Conservation (phyloP, 2,329 filamentous ascomycete species). For the Penicillium sp. region DNA sequence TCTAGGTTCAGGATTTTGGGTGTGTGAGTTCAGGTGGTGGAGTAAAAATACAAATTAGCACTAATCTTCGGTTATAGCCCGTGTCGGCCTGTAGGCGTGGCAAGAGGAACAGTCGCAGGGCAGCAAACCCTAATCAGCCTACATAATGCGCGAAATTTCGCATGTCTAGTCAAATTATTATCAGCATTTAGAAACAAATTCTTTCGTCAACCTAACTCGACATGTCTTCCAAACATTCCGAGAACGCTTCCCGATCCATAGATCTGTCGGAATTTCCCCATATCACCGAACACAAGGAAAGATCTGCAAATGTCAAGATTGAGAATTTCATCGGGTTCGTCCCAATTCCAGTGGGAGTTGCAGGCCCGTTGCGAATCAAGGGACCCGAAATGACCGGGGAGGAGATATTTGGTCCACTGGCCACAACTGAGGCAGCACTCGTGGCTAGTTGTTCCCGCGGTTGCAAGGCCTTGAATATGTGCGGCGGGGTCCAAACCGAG, state of each 20-base stretch:
- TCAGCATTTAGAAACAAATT: no score
- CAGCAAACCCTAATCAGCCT: no score
- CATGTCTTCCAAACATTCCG: background rate
- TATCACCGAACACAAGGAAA: background rate
- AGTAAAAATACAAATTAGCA: no score
- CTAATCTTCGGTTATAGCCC: no score
- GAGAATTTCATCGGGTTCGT: no score
- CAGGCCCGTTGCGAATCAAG: background rate
- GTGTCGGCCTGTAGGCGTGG: no score
- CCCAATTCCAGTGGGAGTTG: background rate
- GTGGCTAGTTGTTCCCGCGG: constrained; percentile 36
- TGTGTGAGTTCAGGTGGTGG: no score
- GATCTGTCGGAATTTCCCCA: background rate
- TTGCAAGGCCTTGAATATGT: constrained; percentile 30
- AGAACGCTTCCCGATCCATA: background rate
- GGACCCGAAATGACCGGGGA: background rate
- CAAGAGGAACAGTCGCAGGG: no score
- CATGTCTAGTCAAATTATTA: no score
- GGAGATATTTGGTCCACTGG: constrained; percentile 30
- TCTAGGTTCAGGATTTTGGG: no score
- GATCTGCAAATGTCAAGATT: background rate
- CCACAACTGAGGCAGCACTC: constrained; percentile 33
- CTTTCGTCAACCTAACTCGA: no score
- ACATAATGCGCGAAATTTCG: no score
- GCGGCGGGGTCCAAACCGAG: constrained; percentile 20